Base-by-base conservation (phyloP, 2,329 filamentous ascomycete species). In the Huntiella omanensis region DNA sequence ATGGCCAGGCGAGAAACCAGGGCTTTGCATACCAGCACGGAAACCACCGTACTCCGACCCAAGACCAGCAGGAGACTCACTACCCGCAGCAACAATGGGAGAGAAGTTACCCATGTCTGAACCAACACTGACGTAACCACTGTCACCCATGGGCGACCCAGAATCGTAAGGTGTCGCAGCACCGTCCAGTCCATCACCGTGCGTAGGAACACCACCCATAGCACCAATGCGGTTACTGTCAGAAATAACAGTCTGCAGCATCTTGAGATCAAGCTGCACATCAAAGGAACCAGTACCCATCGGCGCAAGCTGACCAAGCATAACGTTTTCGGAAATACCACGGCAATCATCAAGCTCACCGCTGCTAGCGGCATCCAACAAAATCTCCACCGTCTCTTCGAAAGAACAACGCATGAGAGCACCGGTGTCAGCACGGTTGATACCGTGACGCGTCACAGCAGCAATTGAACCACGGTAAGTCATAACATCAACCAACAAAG, bases 361-460 rank as follows among this genome's bases (percentile, higher is more conserved):
- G 43, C 84, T 84, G 12, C 86, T 85, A 17, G 91, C 91, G 51
- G 91, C 92, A 59, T 98, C 91, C 15, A 98, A 76, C 45, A 98
- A 69, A 68, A 98, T 98, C 60, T 98, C 92, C 36, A 98, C 91
- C 0, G 91, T 98, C 63, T 98, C 92, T 64, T 98, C 91, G 65
- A 98, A 98, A 2, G 91, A 98, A 70, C 92, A 98, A 62, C 91
- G 82, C 91, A 98, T 98, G 56, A 98, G 71, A 7, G 91, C 92
- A 68, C 91, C 91, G 51, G 92, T 98, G 59, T 98, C 91, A 19
- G 88, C 85, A 56, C 91, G 79, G 68, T 98, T 98, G 68, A 98
- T 98, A 65, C 91, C 91, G 60, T 98, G 91, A 64, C 91, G 83
- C 47, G 91, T 98, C 52, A 98, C 88, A 11, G 91, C 88, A 62